Conservation (phyloP, 2,329 filamentous ascomycete genomes). For the Fusarium subglutinans region DNA sequence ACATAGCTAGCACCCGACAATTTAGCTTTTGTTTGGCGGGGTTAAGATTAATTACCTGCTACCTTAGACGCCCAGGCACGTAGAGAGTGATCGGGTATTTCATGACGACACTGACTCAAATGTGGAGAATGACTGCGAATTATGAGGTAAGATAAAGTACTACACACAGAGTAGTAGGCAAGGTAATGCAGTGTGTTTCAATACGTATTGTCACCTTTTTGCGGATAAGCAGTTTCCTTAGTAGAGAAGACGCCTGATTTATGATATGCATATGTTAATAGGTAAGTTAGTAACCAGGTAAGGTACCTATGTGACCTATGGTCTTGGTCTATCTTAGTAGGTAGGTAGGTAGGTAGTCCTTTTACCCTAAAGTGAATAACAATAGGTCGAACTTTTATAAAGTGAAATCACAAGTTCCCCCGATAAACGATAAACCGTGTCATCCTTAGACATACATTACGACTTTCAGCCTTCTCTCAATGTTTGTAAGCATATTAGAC, state of each 20-base stretch:
- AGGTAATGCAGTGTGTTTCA: not conserved
- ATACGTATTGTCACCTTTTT: not conserved
- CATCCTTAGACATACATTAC: not conserved
- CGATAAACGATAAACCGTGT: not conserved
- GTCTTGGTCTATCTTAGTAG: not conserved
- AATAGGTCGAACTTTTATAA: not conserved
- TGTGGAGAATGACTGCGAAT: constrained; percentile 18
- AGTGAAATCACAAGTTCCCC: not conserved
- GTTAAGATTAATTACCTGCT: constrained; percentile 1
- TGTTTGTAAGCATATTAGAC: too few species aligned
- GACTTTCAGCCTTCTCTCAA: too few species aligned
- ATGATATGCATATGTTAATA: not conserved
- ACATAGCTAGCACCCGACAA: not conserved
- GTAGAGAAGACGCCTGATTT: not conserved
- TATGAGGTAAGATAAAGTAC: not conserved
- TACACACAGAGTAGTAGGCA: too few species aligned
- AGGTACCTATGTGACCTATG: not conserved
- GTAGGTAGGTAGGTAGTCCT: not conserved
- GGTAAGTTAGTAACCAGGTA: not conserved
- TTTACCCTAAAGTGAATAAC: not conserved
- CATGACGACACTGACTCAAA: constrained; percentile 12
- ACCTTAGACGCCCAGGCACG: not conserved
- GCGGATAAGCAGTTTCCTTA: not conserved
- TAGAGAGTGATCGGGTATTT: not conserved
- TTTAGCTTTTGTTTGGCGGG: constrained; percentile 28